Percentiles rank a stretch among this genome's conserved stretches.
Conservation (phyloP, 2,329 filamentous ascomycete species). For the Shiraia sp. region DNA sequence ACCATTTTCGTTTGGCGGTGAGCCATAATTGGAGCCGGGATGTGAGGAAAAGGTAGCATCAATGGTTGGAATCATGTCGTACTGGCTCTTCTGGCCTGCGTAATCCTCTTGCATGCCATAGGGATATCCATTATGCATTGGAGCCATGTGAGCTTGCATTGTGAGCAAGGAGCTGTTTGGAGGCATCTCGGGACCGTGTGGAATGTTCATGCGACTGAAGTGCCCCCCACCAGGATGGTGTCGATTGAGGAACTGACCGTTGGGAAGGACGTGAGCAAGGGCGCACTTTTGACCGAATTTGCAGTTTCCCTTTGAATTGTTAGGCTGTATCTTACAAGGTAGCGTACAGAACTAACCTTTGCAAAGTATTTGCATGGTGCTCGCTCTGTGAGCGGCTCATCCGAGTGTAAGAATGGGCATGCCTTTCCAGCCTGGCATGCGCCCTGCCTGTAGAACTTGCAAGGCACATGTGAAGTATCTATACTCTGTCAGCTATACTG, state of each 20-base stretch:
- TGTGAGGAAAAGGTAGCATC: slow-evolving; percentile 64
- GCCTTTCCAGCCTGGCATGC: slow-evolving; percentile 94
- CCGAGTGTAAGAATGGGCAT: slow-evolving; percentile 94
- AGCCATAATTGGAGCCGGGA: slow-evolving; percentile 72
- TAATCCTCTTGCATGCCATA: slow-evolving; percentile 49
- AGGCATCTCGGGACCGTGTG: slow-evolving; percentile 69
- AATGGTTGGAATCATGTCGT: slow-evolving; percentile 59
- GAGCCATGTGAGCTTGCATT: slow-evolving; percentile 55
- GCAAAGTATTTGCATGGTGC: slow-evolving; percentile 97
- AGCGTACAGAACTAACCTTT: slow-evolving; percentile 66
- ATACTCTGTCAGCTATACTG: slow-evolving; percentile 2
- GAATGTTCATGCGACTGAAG: slow-evolving; percentile 70
- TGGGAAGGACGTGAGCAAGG: slow-evolving; percentile 91
- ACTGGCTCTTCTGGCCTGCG: slow-evolving; percentile 40
- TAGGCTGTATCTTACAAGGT: neutral
- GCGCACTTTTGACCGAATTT: slow-evolving; percentile 98
- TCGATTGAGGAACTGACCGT: slow-evolving; percentile 88
- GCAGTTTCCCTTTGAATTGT: slow-evolving; percentile 79
- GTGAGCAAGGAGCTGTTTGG: slow-evolving; percentile 74
- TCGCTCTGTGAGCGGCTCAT: slow-evolving; percentile 80
- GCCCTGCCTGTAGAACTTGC: slow-evolving; percentile 98
- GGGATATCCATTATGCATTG: slow-evolving; percentile 46
- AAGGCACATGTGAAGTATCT: slow-evolving; percentile 97
- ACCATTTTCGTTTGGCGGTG: slow-evolving; percentile 69
- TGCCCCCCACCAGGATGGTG: slow-evolving; percentile 53